These are phyloP conservation scores for Ceratobasidium sp. DNA, from an alignment of 1,284 basidiomycete species.

Conservation along the genomic window DNA sequence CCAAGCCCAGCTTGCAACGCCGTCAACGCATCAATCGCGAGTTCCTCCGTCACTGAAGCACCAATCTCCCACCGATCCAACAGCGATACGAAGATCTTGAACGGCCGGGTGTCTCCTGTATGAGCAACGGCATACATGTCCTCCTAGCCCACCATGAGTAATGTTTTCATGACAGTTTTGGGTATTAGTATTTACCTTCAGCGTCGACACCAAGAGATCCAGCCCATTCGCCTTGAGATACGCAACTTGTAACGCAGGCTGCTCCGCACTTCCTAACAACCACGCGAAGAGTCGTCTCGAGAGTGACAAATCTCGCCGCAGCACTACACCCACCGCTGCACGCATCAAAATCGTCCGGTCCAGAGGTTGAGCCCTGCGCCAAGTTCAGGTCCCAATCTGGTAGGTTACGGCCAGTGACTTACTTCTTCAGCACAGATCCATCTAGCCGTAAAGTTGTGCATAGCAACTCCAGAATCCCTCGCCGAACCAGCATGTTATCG, in stretches of 20 bases:
- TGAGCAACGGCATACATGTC: conserved; percentile 77
- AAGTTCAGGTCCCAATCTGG: background rate
- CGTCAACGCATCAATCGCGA: conserved; percentile 83
- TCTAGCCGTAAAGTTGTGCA: conserved; percentile 79
- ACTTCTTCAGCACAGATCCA: conserved; percentile 72
- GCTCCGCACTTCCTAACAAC: conserved; percentile 87
- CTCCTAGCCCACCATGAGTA: conserved; percentile 56
- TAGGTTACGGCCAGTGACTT: conserved; percentile 27
- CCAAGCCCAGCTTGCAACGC: conserved; percentile 70
- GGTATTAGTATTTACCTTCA: conserved; percentile 63
- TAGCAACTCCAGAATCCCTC: conserved; percentile 84
- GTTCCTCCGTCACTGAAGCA: conserved; percentile 75
- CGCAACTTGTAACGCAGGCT: conserved; percentile 72
- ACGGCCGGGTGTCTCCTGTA: conserved; percentile 85
- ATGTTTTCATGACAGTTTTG: conserved; percentile 30
- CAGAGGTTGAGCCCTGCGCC: conserved; percentile 59
- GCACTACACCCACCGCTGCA: conserved; percentile 81
- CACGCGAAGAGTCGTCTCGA: conserved; percentile 94
- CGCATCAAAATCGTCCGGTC: conserved; percentile 83
- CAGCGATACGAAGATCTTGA: conserved; percentile 94
- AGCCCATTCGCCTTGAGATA: conserved; percentile 78
- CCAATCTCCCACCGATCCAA: conserved; percentile 99
- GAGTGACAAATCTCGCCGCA: conserved; percentile 91
- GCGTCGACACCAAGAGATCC: conserved; percentile 71
- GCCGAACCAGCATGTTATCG: conserved; percentile 86